These are phyloP conservation scores for Claviceps spartinae DNA, from an alignment of 2,329 filamentous ascomycete species.

Conservation along the genomic window DNA sequence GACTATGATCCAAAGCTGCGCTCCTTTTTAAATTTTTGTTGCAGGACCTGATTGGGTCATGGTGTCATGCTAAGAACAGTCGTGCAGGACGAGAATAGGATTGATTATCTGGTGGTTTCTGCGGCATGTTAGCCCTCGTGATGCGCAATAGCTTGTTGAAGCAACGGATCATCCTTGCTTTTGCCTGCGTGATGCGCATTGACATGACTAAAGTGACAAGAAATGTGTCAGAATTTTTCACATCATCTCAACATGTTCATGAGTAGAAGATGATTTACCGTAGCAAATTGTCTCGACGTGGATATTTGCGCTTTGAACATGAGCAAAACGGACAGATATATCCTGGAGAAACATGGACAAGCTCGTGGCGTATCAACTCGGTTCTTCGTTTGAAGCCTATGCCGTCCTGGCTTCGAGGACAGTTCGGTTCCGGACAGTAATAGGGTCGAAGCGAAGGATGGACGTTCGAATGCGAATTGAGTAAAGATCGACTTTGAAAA, in stretches of 20 bases:
- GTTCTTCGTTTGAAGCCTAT: constrained; percentile 62
- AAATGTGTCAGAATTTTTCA: constrained; percentile 3
- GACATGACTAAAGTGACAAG: constrained; percentile 53
- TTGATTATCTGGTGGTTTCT: not conserved
- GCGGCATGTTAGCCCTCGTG: not conserved
- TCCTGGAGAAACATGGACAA: constrained; percentile 87
- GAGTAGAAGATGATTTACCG: constrained; percentile 42
- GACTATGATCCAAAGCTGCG: too few relatives aligned
- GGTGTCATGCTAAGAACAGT: too few relatives aligned
- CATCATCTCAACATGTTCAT: not conserved
- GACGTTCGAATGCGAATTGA: constrained; percentile 68
- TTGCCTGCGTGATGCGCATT: constrained; percentile 84
- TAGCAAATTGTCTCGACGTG: constrained; percentile 88
- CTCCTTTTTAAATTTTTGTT: too few relatives aligned
- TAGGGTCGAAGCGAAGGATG: constrained; percentile 53
- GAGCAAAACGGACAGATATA: constrained; percentile 96
- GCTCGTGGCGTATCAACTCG: constrained; percentile 62
- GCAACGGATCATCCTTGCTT: constrained; percentile 67
- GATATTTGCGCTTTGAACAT: constrained; percentile 86
- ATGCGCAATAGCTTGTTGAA: constrained; percentile 76
- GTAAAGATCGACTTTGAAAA: constrained; percentile 63
- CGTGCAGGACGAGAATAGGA: not conserved
- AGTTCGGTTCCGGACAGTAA: constrained; percentile 49
- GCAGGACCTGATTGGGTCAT: too few relatives aligned
- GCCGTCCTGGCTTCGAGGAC: constrained; percentile 48